Evolutionary conservation across 192 early-diverging fungal genomes (phyloP).

Genomic region (Backusella tuberculispora): DNA sequence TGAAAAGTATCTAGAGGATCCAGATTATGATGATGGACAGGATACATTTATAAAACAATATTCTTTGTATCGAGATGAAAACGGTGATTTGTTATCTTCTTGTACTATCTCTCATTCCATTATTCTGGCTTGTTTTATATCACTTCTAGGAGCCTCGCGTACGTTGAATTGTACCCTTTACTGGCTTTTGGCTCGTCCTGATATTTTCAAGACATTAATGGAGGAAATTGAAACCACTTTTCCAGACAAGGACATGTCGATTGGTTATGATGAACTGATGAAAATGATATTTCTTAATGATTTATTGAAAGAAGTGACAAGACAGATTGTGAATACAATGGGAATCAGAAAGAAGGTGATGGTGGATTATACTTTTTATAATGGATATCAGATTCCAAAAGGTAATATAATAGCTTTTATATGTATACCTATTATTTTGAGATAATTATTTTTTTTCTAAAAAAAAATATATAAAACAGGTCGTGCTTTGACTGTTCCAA

Average conservation of each 20-base stretch:
- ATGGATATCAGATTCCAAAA: slow-evolving; percentile 30
- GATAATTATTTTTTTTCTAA: no score
- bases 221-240: not conserved
- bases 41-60: not conserved
- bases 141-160: slow-evolving; percentile 24
- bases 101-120: not conserved
- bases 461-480: not conserved
- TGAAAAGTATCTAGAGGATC: not conserved
- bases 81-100: not conserved
- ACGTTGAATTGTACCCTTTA: not conserved
- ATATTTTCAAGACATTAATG: not conserved
- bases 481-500: not conserved
- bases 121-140: slow-evolving; percentile 27
- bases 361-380: slow-evolving; percentile 23
- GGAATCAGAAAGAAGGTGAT: slow-evolving; percentile 24
- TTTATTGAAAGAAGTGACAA: slow-evolving; percentile 28
- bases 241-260: not conserved
- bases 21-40: not conserved
- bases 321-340: slow-evolving; percentile 22
- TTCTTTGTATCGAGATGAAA: slow-evolving; percentile 21
- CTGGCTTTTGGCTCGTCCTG: slow-evolving; percentile 35
- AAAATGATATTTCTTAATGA: slow-evolving; percentile 28
- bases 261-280: slow-evolving; percentile 18
- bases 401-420: no score
- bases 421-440: no score